Conservation (phyloP, 352 stramenopile genomes). For the Blastocystis sp. region DNA sequence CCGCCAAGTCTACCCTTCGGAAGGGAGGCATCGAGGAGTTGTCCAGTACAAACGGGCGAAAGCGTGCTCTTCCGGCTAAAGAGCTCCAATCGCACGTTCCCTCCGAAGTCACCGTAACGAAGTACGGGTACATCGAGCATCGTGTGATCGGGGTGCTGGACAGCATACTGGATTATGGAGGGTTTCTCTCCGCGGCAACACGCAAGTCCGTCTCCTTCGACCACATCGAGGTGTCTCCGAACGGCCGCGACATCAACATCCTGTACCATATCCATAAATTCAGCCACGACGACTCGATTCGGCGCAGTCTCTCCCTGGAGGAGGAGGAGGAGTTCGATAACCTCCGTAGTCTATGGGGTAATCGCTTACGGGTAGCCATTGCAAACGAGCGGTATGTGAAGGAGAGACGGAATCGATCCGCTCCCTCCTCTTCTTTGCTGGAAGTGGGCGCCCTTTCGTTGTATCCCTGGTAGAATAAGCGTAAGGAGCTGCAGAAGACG, state of each 20-base stretch:
- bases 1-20: no score
- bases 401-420: not conserved
- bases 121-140: slow-evolving; percentile 51
- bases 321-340: slow-evolving; percentile 19
- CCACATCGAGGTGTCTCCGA: slow-evolving; percentile 7
- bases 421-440: not conserved
- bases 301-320: not conserved
- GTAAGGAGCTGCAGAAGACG: slow-evolving; percentile 21
- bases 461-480: slow-evolving; percentile 2
- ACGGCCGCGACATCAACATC: slow-evolving; percentile 58
- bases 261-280: slow-evolving; percentile 2
- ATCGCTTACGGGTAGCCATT: not conserved
- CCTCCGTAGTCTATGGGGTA: not conserved
- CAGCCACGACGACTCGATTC: not conserved
- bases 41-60: no score
- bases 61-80: not conserved
- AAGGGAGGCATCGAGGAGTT: no score
- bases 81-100: slow-evolving; percentile 33
- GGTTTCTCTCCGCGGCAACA: not conserved
- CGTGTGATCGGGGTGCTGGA: slow-evolving; percentile 31
- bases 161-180: slow-evolving; percentile 46
- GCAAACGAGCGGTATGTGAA: slow-evolving; percentile 24
- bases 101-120: slow-evolving; percentile 22
- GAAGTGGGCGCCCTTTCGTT: not conserved
- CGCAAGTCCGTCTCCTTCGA: slow-evolving; percentile 13